These are phyloP conservation scores for Trypanosoma caninum DNA, from an alignment of 208 protist genomes.

Conservation along the genomic window DNA sequence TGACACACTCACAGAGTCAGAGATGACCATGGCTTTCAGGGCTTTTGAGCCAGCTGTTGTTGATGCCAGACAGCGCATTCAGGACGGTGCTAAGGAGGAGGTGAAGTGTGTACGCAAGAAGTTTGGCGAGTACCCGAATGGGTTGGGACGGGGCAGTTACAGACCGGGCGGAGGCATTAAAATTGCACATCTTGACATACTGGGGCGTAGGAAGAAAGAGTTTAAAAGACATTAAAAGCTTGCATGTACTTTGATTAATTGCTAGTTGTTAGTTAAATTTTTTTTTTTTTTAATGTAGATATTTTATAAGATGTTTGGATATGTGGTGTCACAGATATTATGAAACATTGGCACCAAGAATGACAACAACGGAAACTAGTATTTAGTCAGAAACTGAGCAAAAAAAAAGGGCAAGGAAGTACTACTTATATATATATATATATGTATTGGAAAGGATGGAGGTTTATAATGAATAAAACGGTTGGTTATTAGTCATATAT, in stretches of 20 bases:
- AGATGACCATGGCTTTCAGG: slow-evolving; percentile 37
- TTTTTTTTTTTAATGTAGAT: neutral
- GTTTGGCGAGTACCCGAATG: neutral
- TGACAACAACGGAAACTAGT: no score
- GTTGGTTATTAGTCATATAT: no score
- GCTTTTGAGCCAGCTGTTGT: slow-evolving; percentile 62
- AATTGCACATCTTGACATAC: slow-evolving; percentile 73
- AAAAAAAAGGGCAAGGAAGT: no score
- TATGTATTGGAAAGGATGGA: no score
- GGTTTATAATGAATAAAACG: no score
- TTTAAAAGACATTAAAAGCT: slow-evolving; percentile 23
- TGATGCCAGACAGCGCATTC: slow-evolving; percentile 54
- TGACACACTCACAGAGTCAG: slow-evolving; percentile 69
- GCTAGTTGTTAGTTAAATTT: neutral
- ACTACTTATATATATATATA: no score
- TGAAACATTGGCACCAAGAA: no score
- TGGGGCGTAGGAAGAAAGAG: slow-evolving; percentile 46
- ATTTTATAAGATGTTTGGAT: no score
- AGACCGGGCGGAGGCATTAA: slow-evolving; percentile 50
- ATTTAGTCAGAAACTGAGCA: no score
- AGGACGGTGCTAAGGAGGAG: slow-evolving; percentile 30
- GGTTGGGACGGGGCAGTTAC: neutral
- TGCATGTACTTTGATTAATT: neutral
- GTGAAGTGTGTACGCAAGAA: slow-evolving; percentile 11
- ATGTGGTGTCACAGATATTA: no score